phyloP scores from a whole-genome alignment of 2,329 filamentous ascomycete genomes.

The Dothideomycetidae sp. region DNA sequence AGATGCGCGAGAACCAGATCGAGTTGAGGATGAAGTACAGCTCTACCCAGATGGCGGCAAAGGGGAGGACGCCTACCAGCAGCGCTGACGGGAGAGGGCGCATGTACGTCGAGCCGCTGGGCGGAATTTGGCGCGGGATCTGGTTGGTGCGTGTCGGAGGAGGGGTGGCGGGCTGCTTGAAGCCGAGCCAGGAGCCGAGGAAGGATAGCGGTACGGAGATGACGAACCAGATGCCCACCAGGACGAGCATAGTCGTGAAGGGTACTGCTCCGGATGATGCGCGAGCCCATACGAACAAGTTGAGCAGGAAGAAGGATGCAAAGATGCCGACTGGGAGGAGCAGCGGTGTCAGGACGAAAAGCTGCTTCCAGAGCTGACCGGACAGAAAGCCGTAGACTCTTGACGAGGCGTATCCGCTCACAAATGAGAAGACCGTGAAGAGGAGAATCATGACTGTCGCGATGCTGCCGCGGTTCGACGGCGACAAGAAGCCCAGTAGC shows the following conservation, averaged over 20 bases:
- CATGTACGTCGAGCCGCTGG: conserved; percentile 59
- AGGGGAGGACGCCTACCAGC: conserved; percentile 81
- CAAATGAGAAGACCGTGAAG: conserved; percentile 82
- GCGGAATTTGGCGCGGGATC: conserved; percentile 92
- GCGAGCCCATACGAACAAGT: conserved; percentile 92
- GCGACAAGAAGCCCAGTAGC: conserved; percentile 84
- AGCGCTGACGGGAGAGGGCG: conserved; percentile 80
- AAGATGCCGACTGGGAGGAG: conserved; percentile 82
- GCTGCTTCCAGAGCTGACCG: conserved; percentile 87
- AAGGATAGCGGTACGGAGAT: conserved; percentile 88
- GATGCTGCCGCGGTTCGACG: conserved; percentile 85
- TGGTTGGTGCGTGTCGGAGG: conserved; percentile 89
- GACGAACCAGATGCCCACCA: conserved; percentile 89
- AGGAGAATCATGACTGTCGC: conserved; percentile 87
- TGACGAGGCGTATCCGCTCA: conserved; percentile 80
- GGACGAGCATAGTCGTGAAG: conserved; percentile 90
- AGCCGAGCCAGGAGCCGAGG: conserved; percentile 83
- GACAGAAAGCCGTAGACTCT: conserved; percentile 89
- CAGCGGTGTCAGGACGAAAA: conserved; percentile 76
- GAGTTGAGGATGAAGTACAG: conserved; percentile 99
- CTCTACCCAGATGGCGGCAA: conserved; percentile 94
- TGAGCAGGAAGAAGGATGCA: conserved; percentile 75
- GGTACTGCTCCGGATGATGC: conserved; percentile 86
- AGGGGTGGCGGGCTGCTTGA: conserved; percentile 55
- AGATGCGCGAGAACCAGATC: conserved; percentile 96